phyloP scores from a whole-genome alignment of 352 stramenopile genomes.

The Chrysophaeum taylorii region DNA sequence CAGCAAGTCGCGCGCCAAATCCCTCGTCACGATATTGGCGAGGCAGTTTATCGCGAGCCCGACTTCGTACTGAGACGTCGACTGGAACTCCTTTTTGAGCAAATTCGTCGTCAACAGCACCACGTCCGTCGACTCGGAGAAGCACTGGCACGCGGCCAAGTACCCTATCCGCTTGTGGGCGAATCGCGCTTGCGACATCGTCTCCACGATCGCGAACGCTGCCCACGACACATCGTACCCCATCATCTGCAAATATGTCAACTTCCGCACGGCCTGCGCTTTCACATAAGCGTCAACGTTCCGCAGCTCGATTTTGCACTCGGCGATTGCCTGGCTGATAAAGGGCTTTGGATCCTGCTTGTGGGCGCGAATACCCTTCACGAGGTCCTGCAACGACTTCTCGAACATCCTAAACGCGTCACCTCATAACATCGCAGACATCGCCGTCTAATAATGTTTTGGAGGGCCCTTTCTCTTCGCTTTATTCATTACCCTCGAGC shows the following conservation, averaged over 20 bases:
- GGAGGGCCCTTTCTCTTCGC: too few species aligned
- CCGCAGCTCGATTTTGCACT: slow-evolving; percentile 95
- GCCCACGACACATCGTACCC: slow-evolving; percentile 97
- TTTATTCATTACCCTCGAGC: too few species aligned
- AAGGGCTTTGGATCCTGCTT: slow-evolving; percentile 89
- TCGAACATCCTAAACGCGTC: slow-evolving; percentile 76
- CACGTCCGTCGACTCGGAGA: slow-evolving; percentile 92
- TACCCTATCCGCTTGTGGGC: slow-evolving; percentile 92
- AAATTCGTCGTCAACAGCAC: slow-evolving; percentile 96
- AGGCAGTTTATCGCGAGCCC: slow-evolving; percentile 94
- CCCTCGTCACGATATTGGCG: slow-evolving; percentile 94
- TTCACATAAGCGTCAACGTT: slow-evolving; percentile 91
- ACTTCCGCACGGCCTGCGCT: slow-evolving; percentile 86
- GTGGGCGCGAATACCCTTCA: slow-evolving; percentile 93
- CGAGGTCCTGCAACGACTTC: slow-evolving; percentile 94
- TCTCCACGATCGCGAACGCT: slow-evolving; percentile 92
- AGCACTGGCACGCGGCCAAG: slow-evolving; percentile 82
- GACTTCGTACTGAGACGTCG: slow-evolving; percentile 76
- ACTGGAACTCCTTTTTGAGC: slow-evolving; percentile 89
- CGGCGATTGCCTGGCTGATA: slow-evolving; percentile 89
- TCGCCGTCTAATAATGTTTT: too few species aligned
- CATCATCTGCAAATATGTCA: slow-evolving; percentile 93
- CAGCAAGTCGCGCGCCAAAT: slow-evolving; percentile 80
- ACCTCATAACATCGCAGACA: too few species aligned
- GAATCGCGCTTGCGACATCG: slow-evolving; percentile 82